Evolutionary conservation across 2,329 filamentous ascomycete species (phyloP), one percentile per base, ranked within the genome.

Genomic region (Sordariomycetes sp.): DNA sequence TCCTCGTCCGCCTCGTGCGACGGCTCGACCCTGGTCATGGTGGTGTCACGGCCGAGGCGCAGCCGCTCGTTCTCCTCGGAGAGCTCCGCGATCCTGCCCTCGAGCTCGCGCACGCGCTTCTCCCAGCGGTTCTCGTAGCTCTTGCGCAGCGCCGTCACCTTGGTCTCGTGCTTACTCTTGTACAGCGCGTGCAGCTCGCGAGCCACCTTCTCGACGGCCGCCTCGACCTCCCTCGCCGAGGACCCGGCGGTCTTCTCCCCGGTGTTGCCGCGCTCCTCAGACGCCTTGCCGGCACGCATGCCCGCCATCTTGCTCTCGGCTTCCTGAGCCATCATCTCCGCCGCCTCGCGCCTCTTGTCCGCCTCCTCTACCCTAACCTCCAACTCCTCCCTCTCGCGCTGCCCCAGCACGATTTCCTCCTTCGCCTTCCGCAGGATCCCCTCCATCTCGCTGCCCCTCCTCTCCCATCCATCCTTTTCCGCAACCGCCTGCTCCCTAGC

Each of bases 111-210:
- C 59, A 93, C 83, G 67, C 88, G 89, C 78, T 95, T 95, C 72
- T 96, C 90, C 82, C 90, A 94, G 58, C 93, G 86, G 53, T 82
- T 82, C 70, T 97, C 90, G 73, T 97, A 88, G 61, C 82, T 86
- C 73, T 87, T 86, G 74, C 87, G 97, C 63, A 99, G 79, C 3
- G 92, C 93, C 1, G 89, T 83, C 52, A 97, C 93, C 76, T 99
- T 99, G 62, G 87, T 90, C 75, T 97, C 93, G 70, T 99, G 94
- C 75, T 99, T 99, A 68, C 88, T 86, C 76, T 97, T 97, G 80
- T 99, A 99, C 12, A 96, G 80, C 0, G 87, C 81, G 69, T 99
- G 94, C 48, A 99, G 80, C 68, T 99, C 94, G 34, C 90, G 83
- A n/a, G 93, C 92, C 48, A 97, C 91, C 63, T 92, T 90, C 72